Evolutionary conservation across 345 rosid species (phyloP).

Genomic region (Gynandropsis gynandra): DNA sequence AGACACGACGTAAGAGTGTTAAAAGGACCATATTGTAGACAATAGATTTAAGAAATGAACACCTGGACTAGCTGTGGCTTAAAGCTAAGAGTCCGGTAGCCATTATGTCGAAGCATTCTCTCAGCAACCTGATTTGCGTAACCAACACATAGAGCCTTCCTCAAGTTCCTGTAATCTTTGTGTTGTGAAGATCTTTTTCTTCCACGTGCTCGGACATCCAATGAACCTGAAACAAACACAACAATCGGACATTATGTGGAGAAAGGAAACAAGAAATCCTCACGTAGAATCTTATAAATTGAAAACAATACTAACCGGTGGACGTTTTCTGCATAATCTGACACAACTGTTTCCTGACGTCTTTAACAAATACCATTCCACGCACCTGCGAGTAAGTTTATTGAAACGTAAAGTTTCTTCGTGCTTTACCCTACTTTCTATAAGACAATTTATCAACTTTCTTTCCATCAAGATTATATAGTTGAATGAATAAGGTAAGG

Average conservation of each 20-base stretch:
- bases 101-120: constrained; percentile 87
- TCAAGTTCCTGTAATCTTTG: constrained; percentile 62
- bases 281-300: constrained; percentile 1
- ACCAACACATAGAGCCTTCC: constrained; percentile 83
- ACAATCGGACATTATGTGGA: too few species aligned
- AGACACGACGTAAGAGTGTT: too few species aligned
- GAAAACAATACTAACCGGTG: constrained; percentile 46
- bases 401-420: not conserved
- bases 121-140: constrained; percentile 80
- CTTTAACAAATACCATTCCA: constrained; percentile 90
- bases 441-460: constrained; percentile 1
- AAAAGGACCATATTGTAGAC: not conserved
- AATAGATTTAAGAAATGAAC: constrained; percentile 1
- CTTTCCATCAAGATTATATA: not conserved
- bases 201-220: constrained; percentile 50
- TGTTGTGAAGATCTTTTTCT: constrained; percentile 39
- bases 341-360: constrained; percentile 73
- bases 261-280: not conserved
- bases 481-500: not conserved
- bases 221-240: constrained; percentile 38
- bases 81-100: constrained; percentile 68
- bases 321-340: constrained; percentile 90
- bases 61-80: constrained; percentile 88
- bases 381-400: constrained; percentile 48
- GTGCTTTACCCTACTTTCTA: too few species aligned